Conservation (phyloP, 495 filamentous ascomycete genomes). For the Hypoxylon perforatum region DNA sequence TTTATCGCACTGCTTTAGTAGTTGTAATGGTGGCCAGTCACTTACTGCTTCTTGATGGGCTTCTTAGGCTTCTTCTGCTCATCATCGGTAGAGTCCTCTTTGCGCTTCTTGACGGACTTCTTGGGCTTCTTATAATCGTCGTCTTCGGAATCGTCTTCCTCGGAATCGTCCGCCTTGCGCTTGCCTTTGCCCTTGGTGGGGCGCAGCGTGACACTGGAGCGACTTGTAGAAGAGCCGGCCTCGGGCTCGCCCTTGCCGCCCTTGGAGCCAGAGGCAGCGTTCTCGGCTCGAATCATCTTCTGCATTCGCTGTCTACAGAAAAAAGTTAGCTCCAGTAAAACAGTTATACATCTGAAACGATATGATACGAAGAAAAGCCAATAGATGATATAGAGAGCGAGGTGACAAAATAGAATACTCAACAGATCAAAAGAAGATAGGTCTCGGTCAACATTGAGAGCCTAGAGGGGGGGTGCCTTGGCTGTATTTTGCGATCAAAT, state of each 20-base stretch:
- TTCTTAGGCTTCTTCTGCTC: conserved; percentile 4
- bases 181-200: not conserved
- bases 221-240: not conserved
- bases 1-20: not conserved
- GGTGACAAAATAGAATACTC: not conserved
- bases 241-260: not conserved
- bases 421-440: too few relatives aligned
- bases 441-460: too few relatives aligned
- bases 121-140: too few relatives aligned
- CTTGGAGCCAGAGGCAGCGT: not conserved
- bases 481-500: too few relatives aligned
- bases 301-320: conserved; percentile 28
- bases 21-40: not conserved
- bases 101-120: not conserved
- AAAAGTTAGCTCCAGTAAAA: conserved; percentile 11
- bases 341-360: too few relatives aligned
- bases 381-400: not conserved
- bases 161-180: too few relatives aligned
- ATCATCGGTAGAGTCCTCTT: conserved; percentile 3
- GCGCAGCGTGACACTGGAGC: not conserved
- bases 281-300: conserved; percentile 1
- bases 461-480: too few relatives aligned
- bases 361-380: not conserved
- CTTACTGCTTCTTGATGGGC: conserved; percentile 14
- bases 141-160: too few relatives aligned